Base-by-base conservation (phyloP, 2,329 filamentous ascomycete genomes). In the Colletotrichum tanaceti region DNA sequence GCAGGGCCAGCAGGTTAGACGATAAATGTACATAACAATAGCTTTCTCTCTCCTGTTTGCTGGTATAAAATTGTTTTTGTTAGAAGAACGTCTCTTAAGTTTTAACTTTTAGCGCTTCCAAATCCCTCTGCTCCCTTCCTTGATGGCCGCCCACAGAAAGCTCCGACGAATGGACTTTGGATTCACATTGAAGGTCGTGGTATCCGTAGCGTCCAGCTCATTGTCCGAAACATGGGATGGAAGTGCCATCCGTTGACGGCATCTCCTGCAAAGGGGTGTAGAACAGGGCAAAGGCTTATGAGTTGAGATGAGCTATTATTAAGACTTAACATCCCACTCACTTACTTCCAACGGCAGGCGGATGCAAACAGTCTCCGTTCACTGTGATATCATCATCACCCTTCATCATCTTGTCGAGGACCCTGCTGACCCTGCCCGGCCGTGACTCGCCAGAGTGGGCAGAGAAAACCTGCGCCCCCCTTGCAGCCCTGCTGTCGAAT, bases 401-500 rank as follows among this genome's bases (percentile, higher is more conserved):
- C 41, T 2, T 28, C n/a, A 18, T 32, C 28, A 16, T 39, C n/a
- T n/a, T n/a, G n/a, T n/a, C n/a, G n/a, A n/a, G n/a, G n/a, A n/a
- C n/a, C n/a, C n/a, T n/a, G n/a, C n/a, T n/a, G n/a, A 32, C 47
- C 46, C 41, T 58, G 53, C 16, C 32, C 14, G n/a, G 50, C 28
- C 28, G 28, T 32, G 7, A 32, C 28, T 57, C 4, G 18, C 20
- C n/a, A 32, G 54, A 32, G 54, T n/a, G 24, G 10, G 28, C 20
- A 24, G 16, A 24, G 9, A 28, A 47, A 22, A 46, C 39, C 18
- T 10, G 53, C 28, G 28, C 50, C 35, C 50, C 35, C 53, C 60
- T 58, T 54, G 47, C 53, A 64, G 60, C 47, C 60, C 54, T 59
- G 53, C 44, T 18, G 22, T 39, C 14, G 28, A 43, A 65, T 54